Evolutionary conservation across 2,329 filamentous ascomycete species (phyloP).

Genomic region (Fusarium sp.): DNA sequence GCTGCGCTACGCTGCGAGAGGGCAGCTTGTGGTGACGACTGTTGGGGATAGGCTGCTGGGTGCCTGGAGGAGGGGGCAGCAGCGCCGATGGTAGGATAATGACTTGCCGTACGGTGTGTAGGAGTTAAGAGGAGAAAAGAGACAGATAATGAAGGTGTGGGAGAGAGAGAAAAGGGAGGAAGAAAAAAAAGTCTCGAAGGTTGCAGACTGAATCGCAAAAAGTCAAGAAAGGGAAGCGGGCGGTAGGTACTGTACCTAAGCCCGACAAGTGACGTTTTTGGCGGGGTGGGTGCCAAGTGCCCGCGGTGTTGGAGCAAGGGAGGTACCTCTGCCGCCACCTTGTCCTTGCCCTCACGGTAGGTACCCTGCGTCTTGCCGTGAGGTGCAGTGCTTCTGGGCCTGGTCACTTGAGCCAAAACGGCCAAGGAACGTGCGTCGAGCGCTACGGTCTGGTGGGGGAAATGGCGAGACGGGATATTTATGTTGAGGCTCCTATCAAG

Average conservation of each 20-base stretch:
- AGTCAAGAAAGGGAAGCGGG: slow-evolving; percentile 40
- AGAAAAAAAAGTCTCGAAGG: slow-evolving; percentile 30
- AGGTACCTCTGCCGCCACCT: slow-evolving; percentile 16
- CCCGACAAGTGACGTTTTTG: slow-evolving; percentile 40
- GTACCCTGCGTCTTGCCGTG: slow-evolving; percentile 19
- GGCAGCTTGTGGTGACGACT: not conserved
- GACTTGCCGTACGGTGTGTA: not conserved
- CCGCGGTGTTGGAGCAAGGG: not conserved
- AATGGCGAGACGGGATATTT: slow-evolving; percentile 11
- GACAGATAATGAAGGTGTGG: slow-evolving; percentile 2
- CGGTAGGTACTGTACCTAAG: slow-evolving; percentile 21
- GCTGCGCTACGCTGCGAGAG: not conserved
- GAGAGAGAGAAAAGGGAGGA: slow-evolving; percentile 7
- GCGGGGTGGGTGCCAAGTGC: slow-evolving; percentile 25
- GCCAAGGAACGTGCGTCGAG: slow-evolving; percentile 22
- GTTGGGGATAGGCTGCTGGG: not conserved
- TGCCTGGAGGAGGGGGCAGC: not conserved
- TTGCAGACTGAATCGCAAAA: slow-evolving; percentile 43
- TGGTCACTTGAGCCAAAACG: slow-evolving; percentile 9
- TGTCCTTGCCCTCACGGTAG: slow-evolving; percentile 17
- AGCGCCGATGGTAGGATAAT: slow-evolving; percentile 3
- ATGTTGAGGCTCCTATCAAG: slow-evolving; percentile 1
- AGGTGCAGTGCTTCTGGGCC: slow-evolving; percentile 5
- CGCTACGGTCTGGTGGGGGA: slow-evolving; percentile 21
- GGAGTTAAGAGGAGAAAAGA: not conserved